A percentile compares a stretch with the other conserved stretches of the same genome.
Evolutionary conservation across 2,329 filamentous ascomycete genomes (phyloP).

Genomic region (Penicillium italicum): DNA sequence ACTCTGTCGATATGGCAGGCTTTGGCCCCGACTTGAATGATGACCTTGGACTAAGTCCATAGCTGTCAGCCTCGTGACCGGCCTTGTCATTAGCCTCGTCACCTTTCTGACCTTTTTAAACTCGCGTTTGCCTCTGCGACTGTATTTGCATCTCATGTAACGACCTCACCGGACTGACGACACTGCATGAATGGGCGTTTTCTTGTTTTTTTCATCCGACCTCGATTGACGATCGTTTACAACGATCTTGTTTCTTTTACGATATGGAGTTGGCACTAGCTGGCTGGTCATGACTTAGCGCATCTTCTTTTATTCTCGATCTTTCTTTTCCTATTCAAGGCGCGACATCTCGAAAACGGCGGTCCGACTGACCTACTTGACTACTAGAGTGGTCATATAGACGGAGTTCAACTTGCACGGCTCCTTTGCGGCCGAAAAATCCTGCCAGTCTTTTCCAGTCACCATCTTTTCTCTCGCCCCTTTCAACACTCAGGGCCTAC

Average conservation of each 20-base stretch:
- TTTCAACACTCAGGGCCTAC: constrained; percentile 11
- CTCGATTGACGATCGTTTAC: constrained; percentile 21
- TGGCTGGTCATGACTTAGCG: constrained; percentile 36
- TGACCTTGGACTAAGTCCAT: constrained; percentile 41
- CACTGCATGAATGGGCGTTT: constrained; percentile 41
- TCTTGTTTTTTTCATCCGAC: constrained; percentile 21
- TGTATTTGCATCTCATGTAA: constrained; percentile 38
- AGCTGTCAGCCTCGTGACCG: constrained; percentile 8
- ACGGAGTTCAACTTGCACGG: constrained; percentile 11
- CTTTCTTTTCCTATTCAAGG: constrained; percentile 3
- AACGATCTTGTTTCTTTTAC: constrained; percentile 22
- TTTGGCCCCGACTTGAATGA: constrained; percentile 42
- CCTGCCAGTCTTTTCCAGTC: constrained; percentile 1
- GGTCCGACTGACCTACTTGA: background rate
- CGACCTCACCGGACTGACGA: constrained; percentile 41
- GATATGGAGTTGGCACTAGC: constrained; percentile 32
- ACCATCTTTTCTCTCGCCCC: background rate
- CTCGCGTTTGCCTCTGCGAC: constrained; percentile 27
- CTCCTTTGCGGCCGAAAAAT: constrained; percentile 9
- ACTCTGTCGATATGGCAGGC: constrained; percentile 46
- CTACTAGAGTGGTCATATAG: constrained; percentile 9
- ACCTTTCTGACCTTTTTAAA: constrained; percentile 8
- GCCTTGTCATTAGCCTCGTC: background rate
- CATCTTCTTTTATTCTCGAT: constrained; percentile 13
- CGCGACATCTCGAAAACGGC: constrained; percentile 3